Evolutionary conservation across 2,329 filamentous ascomycete species (phyloP).

Genomic region (Proliferodiscus dingleyae): DNA sequence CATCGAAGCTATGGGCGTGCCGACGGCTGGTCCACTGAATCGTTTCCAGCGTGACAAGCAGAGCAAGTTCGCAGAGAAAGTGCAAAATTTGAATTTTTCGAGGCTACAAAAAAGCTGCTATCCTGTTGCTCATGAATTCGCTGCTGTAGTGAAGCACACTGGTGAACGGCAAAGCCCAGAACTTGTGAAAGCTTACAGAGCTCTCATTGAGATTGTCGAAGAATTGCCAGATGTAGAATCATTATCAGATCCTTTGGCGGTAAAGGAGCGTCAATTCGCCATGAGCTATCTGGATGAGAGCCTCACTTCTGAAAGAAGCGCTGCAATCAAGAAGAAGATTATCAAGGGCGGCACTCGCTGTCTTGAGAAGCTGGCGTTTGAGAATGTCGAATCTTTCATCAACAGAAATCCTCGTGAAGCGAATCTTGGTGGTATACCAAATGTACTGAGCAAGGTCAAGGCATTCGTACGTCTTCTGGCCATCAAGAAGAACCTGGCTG

Average conservation of each 20-base stretch:
- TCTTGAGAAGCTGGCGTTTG: slow-evolving; percentile 76
- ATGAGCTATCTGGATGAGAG: slow-evolving; percentile 72
- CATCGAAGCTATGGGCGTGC: slow-evolving; percentile 44
- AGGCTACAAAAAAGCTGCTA: slow-evolving; percentile 63
- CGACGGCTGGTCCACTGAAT: slow-evolving; percentile 56
- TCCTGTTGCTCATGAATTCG: slow-evolving; percentile 71
- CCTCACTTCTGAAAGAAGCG: slow-evolving; percentile 56
- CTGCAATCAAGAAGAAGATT: slow-evolving; percentile 71
- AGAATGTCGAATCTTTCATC: slow-evolving; percentile 71
- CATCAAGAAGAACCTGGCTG: slow-evolving; percentile 75
- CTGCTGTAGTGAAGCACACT: slow-evolving; percentile 65
- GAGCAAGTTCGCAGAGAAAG: slow-evolving; percentile 70
- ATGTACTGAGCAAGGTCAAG: slow-evolving; percentile 83
- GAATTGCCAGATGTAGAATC: slow-evolving; percentile 61
- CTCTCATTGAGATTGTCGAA: slow-evolving; percentile 71
- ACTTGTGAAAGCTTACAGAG: slow-evolving; percentile 76
- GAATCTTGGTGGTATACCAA: slow-evolving; percentile 82
- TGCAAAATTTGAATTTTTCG: slow-evolving; percentile 71
- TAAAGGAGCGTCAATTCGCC: slow-evolving; percentile 72
- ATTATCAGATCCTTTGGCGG: slow-evolving; percentile 55
- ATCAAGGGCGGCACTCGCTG: slow-evolving; percentile 73
- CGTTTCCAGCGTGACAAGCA: slow-evolving; percentile 81
- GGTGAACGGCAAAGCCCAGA: slow-evolving; percentile 68
- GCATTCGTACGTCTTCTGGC: slow-evolving; percentile 83
- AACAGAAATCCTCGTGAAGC: slow-evolving; percentile 83